These are phyloP conservation scores for Apiospora hydei DNA, from an alignment of 2,329 filamentous ascomycete genomes.

Conservation along the genomic window DNA sequence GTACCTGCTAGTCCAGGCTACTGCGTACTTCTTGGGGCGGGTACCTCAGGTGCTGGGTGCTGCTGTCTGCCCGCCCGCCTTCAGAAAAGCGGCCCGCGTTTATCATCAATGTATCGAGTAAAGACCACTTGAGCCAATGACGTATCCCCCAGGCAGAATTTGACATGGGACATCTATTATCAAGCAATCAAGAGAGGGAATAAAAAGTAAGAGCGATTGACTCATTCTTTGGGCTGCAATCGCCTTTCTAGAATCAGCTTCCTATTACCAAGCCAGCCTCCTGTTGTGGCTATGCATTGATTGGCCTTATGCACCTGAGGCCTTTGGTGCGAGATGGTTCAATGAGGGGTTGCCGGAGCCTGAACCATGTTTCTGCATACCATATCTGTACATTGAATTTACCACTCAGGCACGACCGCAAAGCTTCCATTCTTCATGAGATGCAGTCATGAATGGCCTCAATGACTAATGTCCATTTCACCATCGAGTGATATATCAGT, in stretches of 20 bases:
- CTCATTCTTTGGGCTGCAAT: not conserved
- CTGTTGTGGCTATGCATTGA: not conserved
- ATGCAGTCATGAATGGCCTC: not conserved
- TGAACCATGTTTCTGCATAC: not conserved
- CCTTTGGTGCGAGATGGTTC: not conserved
- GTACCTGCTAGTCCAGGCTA: not conserved
- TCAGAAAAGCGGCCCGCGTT: conserved; percentile 10
- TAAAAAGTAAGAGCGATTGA: not conserved
- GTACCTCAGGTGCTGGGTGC: not conserved
- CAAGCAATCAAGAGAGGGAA: not conserved
- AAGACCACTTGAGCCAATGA: not conserved
- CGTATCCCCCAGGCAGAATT: not conserved
- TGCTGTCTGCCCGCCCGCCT: conserved; percentile 4
- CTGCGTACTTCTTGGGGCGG: conserved; percentile 2
- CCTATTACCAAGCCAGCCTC: not conserved
- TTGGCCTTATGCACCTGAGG: not conserved
- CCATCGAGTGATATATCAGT: not conserved
- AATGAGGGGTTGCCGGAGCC: not conserved
- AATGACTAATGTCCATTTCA: not conserved
- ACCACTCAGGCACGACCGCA: not conserved
- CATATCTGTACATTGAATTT: not conserved
- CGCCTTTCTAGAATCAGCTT: not conserved
- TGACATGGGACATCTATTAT: not conserved
- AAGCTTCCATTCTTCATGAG: not conserved
- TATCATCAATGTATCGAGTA: not conserved